phyloP scores from a whole-genome alignment of 257 asterid species.

The Ballota nigra region DNA sequence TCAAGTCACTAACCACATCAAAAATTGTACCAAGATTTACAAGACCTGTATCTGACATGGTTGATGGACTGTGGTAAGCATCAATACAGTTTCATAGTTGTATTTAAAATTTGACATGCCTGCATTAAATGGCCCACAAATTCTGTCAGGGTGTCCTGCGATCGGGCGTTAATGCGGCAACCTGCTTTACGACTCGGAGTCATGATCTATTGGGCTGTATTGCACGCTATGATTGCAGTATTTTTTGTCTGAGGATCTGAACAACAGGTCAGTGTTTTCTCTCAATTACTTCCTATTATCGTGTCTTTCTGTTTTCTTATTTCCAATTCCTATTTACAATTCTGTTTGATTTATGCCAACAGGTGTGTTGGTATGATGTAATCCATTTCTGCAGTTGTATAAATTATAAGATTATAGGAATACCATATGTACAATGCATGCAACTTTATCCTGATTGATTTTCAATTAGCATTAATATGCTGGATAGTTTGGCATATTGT shows the following conservation, averaged over 20 bases:
- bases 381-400: background rate
- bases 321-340: background rate
- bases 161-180: conserved; percentile 92
- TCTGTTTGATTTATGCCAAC: background rate
- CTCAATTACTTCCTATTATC: no score
- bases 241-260: conserved; percentile 62
- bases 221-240: conserved; percentile 81
- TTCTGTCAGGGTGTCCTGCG: conserved; percentile 85
- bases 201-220: conserved; percentile 82
- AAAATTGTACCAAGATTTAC: conserved; percentile 86
- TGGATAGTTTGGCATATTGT: background rate
- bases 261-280: conserved; percentile 44
- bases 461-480: background rate
- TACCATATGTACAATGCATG: no score
- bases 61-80: conserved; percentile 89
- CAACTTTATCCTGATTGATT: background rate
- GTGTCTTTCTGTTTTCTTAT: background rate
- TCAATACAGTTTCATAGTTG: background rate
- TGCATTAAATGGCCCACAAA: conserved; percentile 12
- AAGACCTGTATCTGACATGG: conserved; percentile 79
- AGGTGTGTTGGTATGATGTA: background rate
- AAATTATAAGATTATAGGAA: conserved; percentile 2
- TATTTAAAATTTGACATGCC: conserved; percentile 2
- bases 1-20: conserved; percentile 94
- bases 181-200: conserved; percentile 92